Evolutionary conservation across 441 rosid species (phyloP), one percentile per base, ranked within the genome.

Genomic region (Euphorbia celastroides): DNA sequence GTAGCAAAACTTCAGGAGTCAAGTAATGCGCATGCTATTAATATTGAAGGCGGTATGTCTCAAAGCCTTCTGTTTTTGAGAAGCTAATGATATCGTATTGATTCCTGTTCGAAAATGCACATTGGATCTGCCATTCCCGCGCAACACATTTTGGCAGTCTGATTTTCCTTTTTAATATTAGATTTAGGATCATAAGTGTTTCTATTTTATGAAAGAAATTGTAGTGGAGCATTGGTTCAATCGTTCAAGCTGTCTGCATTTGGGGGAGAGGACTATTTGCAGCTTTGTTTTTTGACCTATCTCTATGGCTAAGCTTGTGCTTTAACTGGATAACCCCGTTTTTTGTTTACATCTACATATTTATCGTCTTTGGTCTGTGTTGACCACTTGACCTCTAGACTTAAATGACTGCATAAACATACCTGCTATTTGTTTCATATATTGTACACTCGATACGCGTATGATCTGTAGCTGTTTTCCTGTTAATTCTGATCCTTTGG

Each of bases 1-100:
- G 79, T 93, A 14, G 91, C 78, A 26, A 83, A 69, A 72, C 69
- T 85, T 75, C 77, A 86, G 72, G 77, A 78, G 78, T 82, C 88
- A 7, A 86, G 88, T 67, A 76, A 62, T 68, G 79, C 67, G n/a
- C 71, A 60, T 68, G 83, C 78, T 13, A 70, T 87, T 64, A 86
- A 80, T 67, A 67, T 80, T 41, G 78, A 85, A 60, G 81, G 81
- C 46, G 77, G 96, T 87, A 78, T 72, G 84, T 74, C 60, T 50
- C 19, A 65, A 70, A 44, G 44, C 48, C 64, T 41, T 50, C 54
- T 31, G 27, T 55, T 55, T 54, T 19, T n/a, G 31, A 38, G 46
- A 34, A 52, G 28, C 65, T 30, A 4, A 58, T 62, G 22, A 19
- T 46, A 64, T 65, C 59, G 14, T 20, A 38, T 64, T 65, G 72